Base-by-base conservation (phyloP, 345 rosid species). In the Brassica incana region DNA sequence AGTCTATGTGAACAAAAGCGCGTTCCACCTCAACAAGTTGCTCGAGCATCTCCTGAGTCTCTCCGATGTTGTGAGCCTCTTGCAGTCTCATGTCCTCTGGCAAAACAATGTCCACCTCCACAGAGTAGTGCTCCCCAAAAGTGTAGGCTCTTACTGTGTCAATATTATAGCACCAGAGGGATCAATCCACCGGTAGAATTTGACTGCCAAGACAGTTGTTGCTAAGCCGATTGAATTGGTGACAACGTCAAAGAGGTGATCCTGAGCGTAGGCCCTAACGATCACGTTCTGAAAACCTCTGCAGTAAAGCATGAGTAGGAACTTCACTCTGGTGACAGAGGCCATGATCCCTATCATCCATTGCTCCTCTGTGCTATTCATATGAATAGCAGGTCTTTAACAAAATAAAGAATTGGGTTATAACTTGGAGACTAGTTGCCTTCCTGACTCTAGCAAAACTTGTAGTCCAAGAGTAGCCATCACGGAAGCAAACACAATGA, bases 1-100 rank as follows among this genome's bases (percentile, higher is more conserved):
- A 91, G 83, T 91, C 98, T 6, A 91, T 90, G 73, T 93, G 98
- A 63, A 93, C 98, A 61, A 93, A 93, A 58, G 97, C 98, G 25
- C 97, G 86, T 81, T 90, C 97, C 10, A 93, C 92, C 69, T 91
- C 89, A 12, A 92, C 88, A 35, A 90, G 85, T 68, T 88, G 88
- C 81, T 93, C 97, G 4, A 93, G 92, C 86, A 91, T 93, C 82
- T 88, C 97, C 48, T 91, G 97, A 14, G 87, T 79, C 86, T 91
- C 95, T 2, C 97, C 98, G 14, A 93, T 93, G 75, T 93, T 88
- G 64, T 93, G 98, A 12, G 98, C 94, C 75, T 82, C 80, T 62
- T 74, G 86, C 50, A 93, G 81, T 30, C 88, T 59, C 97, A 88
- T 91, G 76, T 93, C 93, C 78, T 80, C 87, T 1, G 93, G 90